Percentiles rank a stretch among this genome's conserved stretches.
Conservation (phyloP, 2,329 filamentous ascomycete genomes). For the Blastomyces parvus region DNA sequence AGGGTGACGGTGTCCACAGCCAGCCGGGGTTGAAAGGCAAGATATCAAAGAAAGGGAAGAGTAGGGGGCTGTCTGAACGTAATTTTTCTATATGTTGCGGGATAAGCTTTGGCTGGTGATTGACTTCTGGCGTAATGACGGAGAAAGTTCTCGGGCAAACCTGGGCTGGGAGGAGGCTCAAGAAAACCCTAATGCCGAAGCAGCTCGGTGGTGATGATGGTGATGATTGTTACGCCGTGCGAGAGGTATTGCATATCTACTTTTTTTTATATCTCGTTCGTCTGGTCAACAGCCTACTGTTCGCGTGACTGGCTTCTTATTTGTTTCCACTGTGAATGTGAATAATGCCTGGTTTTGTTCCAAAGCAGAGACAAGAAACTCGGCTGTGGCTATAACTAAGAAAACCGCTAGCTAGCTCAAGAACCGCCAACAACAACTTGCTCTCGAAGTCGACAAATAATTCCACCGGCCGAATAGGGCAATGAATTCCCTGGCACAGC, state of each 20-base stretch:
- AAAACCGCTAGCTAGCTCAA: neutral
- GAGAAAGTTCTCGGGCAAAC: neutral
- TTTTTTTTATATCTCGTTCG: neutral
- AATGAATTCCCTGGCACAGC: neutral
- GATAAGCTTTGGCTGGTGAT: neutral
- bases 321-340: too few species aligned
- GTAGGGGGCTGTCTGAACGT: too few species aligned
- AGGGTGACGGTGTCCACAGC: constrained; percentile 10
- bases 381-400: neutral
- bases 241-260: too few species aligned
- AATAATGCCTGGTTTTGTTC: neutral
- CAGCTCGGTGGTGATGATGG: too few species aligned
- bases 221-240: too few species aligned
- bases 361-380: neutral
- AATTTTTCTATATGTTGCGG: neutral
- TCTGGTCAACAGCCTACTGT: neutral
- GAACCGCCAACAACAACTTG: neutral
- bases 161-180: neutral
- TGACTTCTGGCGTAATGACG: too few species aligned
- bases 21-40: neutral
- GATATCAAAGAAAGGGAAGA: neutral
- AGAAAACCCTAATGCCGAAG: neutral
- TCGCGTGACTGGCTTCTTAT: neutral
- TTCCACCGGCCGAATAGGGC: neutral
- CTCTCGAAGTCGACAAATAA: neutral